Evolutionary conservation across 2,329 filamentous ascomycete genomes (phyloP).

Genomic region (Aspergillus versicolor): DNA sequence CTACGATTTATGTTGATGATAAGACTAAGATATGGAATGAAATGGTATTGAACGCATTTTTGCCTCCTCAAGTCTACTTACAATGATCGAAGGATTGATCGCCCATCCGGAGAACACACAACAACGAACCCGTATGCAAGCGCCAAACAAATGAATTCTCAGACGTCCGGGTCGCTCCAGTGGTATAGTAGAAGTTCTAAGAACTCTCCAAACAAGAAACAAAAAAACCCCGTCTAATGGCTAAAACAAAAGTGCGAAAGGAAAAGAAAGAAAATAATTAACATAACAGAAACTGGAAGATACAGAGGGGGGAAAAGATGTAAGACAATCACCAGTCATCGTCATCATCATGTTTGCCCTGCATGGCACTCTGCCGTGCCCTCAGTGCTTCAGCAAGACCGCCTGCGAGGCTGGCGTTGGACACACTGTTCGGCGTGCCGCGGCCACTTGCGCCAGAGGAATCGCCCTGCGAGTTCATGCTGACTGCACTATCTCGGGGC

Average conservation of each 20-base stretch:
- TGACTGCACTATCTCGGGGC: conserved; percentile 65
- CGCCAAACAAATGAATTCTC: not conserved
- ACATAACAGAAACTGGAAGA: conserved; percentile 10
- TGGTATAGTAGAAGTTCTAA: conserved; percentile 7
- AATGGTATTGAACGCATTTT: not conserved
- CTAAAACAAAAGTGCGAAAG: conserved; percentile 18
- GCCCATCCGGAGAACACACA: not conserved
- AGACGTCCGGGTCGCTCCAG: not conserved
- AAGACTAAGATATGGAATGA: not conserved
- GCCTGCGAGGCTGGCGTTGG: conserved; percentile 64
- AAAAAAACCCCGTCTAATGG: conserved; percentile 8
- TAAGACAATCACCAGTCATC: conserved; percentile 62
- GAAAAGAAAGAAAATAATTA: conserved; percentile 14
- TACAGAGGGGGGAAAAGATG: conserved; percentile 8
- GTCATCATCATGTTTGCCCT: conserved; percentile 58
- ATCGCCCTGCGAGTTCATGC: conserved; percentile 47
- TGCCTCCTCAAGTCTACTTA: not conserved
- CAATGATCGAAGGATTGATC: not conserved
- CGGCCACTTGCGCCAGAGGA: conserved; percentile 64
- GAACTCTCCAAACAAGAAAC: conserved; percentile 10
- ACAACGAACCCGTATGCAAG: conserved; percentile 9
- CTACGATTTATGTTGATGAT: not conserved
- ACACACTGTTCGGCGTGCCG: conserved; percentile 62
- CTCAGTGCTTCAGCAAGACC: conserved; percentile 77
- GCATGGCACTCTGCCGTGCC: conserved; percentile 74